phyloP scores from a whole-genome alignment of 2,329 filamentous ascomycete genomes.

The Knufia petricola region DNA sequence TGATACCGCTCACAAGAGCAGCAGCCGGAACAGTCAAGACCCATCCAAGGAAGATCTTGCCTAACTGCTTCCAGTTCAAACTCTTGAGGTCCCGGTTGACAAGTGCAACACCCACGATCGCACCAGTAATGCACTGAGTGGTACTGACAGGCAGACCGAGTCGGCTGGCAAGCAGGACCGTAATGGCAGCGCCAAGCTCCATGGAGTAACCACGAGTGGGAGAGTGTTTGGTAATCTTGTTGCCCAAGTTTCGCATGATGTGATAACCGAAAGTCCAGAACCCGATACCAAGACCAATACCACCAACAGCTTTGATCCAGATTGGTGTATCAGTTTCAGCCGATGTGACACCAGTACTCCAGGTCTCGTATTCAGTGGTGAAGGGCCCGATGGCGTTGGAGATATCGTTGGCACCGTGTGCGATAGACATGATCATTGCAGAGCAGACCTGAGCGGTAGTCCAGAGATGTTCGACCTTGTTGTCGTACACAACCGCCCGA shows the following conservation, averaged over 20 bases:
- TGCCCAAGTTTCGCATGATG: conserved; percentile 82
- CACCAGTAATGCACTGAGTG: conserved; percentile 70
- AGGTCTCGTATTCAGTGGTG: conserved; percentile 61
- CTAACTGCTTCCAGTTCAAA: conserved; percentile 66
- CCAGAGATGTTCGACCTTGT: conserved; percentile 57
- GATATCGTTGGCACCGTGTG: conserved; percentile 67
- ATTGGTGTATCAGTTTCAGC: conserved; percentile 57
- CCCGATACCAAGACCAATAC: conserved; percentile 54
- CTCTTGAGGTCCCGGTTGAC: conserved; percentile 64
- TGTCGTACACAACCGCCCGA: conserved; percentile 55
- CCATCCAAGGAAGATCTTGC: conserved; percentile 58
- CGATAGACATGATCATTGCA: conserved; percentile 42
- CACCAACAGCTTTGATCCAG: conserved; percentile 67
- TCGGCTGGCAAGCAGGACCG: conserved; percentile 65
- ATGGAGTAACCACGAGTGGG: conserved; percentile 55
- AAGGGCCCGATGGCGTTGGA: conserved; percentile 61
- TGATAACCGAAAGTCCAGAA: conserved; percentile 71
- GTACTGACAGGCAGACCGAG: conserved; percentile 67
- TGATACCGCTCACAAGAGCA: conserved; percentile 44
- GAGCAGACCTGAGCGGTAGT: conserved; percentile 47
- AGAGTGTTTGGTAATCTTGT: conserved; percentile 66
- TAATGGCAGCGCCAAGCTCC: conserved; percentile 71
- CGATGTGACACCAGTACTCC: conserved; percentile 53
- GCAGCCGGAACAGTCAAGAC: conserved; percentile 55
- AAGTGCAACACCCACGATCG: conserved; percentile 66